Evolutionary conservation across 331 rosid species (phyloP), one percentile per base, ranked within the genome.

Genomic region (Pyrus hybrid): DNA sequence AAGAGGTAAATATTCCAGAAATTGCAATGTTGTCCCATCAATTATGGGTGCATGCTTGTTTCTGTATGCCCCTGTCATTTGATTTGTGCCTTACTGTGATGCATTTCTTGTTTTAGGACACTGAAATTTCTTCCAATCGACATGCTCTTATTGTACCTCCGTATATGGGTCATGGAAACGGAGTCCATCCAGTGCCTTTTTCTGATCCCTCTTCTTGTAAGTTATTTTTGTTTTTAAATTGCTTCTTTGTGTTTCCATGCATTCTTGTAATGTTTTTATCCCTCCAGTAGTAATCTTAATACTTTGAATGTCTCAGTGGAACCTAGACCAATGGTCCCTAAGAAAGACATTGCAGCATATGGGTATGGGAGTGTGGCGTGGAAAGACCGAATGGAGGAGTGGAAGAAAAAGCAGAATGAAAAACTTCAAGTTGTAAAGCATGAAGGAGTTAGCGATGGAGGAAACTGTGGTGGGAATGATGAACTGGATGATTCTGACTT

Each of bases 301-400:
- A 53, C 64, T 79, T 74, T 41, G 56, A 47, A 68, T 79, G 67
- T 72, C 60, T 22, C 20, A 92, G 98, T 86, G 86, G 98, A 92
- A 85, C 89, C 97, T 30, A 89, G 99, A 80, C 94, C 99, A 5
- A 91, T 95, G 99, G 98, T 83, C 72, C 98, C 97, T 13, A 81
- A 92, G 85, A 95, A 95, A 83, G 99, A 95, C 76, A 85, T 95
- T 68, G 97, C 98, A 0, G 96, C 87, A 45, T 95, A 95, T 85
- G 99, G 99, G 33, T 95, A 92, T 80, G 99, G 99, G 72, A 95
- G 97, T 80, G 99, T 95, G 58, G 91, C 90, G 30, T 95, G 99
- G 99, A 95, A 91, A 82, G 97, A 89, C 62, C 87, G 99, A 69
- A 88, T 91, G 99, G 99, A 95, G 47, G 98, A 91, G 49, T 95